A percentile compares a stretch with the other conserved stretches of the same genome.
These are phyloP conservation scores for Trypanosoma rangeli DNA, from an alignment of 208 protist genomes.

Conservation along the genomic window DNA sequence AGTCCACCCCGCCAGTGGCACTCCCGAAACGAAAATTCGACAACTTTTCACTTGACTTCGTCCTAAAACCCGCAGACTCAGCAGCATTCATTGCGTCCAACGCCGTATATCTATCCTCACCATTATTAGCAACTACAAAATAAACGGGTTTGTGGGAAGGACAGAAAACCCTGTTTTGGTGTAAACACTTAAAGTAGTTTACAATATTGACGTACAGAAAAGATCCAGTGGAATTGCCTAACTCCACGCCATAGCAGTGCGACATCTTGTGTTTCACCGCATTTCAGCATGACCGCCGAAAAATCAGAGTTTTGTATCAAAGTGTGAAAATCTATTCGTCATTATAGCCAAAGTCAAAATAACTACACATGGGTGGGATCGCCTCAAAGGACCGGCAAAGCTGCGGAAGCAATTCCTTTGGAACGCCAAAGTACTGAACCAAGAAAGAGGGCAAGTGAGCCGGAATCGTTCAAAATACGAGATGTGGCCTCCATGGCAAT, in stretches of 20 bases:
- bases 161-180: slow-evolving; percentile 43
- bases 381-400: slow-evolving; percentile 57
- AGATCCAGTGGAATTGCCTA: slow-evolving; percentile 66
- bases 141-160: slow-evolving; percentile 59
- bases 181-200: slow-evolving; percentile 48
- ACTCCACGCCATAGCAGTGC: slow-evolving; percentile 50
- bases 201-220: slow-evolving; percentile 61
- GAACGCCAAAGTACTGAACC: slow-evolving; percentile 75
- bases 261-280: slow-evolving; percentile 84
- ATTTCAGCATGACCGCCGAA: slow-evolving; percentile 73
- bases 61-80: slow-evolving; percentile 56
- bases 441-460: slow-evolving; percentile 64
- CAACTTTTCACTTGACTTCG: slow-evolving; percentile 66
- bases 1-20: slow-evolving; percentile 12
- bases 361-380: slow-evolving; percentile 54
- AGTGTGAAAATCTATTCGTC: slow-evolving; percentile 69
- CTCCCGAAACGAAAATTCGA: slow-evolving; percentile 45
- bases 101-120: slow-evolving; percentile 83
- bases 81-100: slow-evolving; percentile 70
- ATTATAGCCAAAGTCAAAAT: slow-evolving; percentile 84
- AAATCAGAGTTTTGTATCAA: slow-evolving; percentile 88
- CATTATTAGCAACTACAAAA: slow-evolving; percentile 86
- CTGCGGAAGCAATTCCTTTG: slow-evolving; percentile 60
- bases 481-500: slow-evolving; percentile 70
- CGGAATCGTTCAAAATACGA: slow-evolving; percentile 47